Evolutionary conservation across 352 stramenopile genomes (phyloP).

Genomic region (Globisporangium acanthophoron): DNA sequence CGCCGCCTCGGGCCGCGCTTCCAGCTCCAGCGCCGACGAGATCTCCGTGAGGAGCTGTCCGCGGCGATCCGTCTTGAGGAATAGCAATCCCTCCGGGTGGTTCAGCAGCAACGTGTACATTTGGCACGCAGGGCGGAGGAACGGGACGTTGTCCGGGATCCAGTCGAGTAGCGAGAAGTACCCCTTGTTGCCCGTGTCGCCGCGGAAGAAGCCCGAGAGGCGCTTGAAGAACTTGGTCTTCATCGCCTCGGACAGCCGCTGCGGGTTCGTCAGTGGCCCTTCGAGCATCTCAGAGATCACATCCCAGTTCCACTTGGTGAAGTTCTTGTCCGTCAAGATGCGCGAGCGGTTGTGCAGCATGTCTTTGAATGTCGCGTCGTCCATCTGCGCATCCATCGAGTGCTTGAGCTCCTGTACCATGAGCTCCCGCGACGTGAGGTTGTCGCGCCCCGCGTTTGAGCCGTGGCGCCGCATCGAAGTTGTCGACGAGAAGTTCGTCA

Average conservation of each 20-base stretch:
- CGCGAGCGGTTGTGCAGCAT: slow-evolving; percentile 84
- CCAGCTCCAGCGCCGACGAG: slow-evolving; percentile 74
- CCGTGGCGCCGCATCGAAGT: slow-evolving; percentile 8
- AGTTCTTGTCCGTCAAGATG: slow-evolving; percentile 87
- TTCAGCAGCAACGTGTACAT: slow-evolving; percentile 89
- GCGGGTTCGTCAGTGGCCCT: slow-evolving; percentile 79
- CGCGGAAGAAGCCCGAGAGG: slow-evolving; percentile 87
- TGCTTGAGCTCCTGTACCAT: slow-evolving; percentile 87
- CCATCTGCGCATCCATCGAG: slow-evolving; percentile 85
- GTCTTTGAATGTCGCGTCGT: slow-evolving; percentile 86
- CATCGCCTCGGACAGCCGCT: slow-evolving; percentile 85
- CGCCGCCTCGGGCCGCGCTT: slow-evolving; percentile 76
- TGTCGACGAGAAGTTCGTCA: slow-evolving; percentile 20
- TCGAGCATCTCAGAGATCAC: slow-evolving; percentile 88
- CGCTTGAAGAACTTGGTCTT: slow-evolving; percentile 93
- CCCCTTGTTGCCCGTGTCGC: slow-evolving; percentile 84
- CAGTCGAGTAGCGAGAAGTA: slow-evolving; percentile 87
- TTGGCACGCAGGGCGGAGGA: slow-evolving; percentile 80
- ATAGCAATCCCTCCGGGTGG: slow-evolving; percentile 79
- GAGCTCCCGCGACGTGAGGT: slow-evolving; percentile 74
- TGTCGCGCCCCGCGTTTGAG: slow-evolving; percentile 35
- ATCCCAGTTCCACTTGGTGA: slow-evolving; percentile 90
- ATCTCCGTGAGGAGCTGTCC: slow-evolving; percentile 85
- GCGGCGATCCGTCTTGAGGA: slow-evolving; percentile 83
- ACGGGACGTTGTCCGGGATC: slow-evolving; percentile 88